Evolutionary conservation across 352 stramenopile genomes (phyloP).

Genomic region (Phytopythium aichiense): DNA sequence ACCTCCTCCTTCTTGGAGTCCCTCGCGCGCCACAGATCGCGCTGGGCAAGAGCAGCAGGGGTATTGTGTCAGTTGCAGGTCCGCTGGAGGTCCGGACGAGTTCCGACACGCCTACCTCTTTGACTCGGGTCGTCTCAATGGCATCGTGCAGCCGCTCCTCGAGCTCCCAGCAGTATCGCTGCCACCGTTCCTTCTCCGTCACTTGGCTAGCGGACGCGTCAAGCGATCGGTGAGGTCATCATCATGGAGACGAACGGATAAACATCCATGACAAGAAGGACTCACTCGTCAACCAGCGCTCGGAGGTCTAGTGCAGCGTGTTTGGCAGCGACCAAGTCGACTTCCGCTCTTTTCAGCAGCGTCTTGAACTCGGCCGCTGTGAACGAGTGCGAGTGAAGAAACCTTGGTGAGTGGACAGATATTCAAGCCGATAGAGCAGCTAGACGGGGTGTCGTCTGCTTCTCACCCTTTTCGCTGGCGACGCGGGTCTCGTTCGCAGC

Average conservation of each 20-base stretch:
- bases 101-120: slow-evolving; percentile 33
- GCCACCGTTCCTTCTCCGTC: slow-evolving; percentile 70
- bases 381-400: neutral
- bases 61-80: neutral
- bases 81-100: neutral
- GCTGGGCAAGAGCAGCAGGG: slow-evolving; percentile 16
- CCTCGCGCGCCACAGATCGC: slow-evolving; percentile 52
- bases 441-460: neutral
- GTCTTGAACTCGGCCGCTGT: slow-evolving; percentile 1
- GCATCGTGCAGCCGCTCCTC: slow-evolving; percentile 61
- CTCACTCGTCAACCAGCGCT: slow-evolving; percentile 62
- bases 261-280: neutral
- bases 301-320: slow-evolving; percentile 43
- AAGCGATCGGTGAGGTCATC: neutral
- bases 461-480: slow-evolving; percentile 30
- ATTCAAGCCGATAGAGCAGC: neutral
- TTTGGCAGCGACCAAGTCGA: slow-evolving; percentile 28
- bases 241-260: neutral
- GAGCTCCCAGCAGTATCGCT: slow-evolving; percentile 72
- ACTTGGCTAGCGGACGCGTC: slow-evolving; percentile 38
- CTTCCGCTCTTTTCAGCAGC: slow-evolving; percentile 9
- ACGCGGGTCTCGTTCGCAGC: slow-evolving; percentile 24
- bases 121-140: slow-evolving; percentile 41
- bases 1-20: slow-evolving; percentile 70
- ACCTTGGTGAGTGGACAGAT: neutral